These are phyloP conservation scores for Scheffersomyces lignicola DNA, from an alignment of 1,139 yeast genomes.

Conservation along the genomic window DNA sequence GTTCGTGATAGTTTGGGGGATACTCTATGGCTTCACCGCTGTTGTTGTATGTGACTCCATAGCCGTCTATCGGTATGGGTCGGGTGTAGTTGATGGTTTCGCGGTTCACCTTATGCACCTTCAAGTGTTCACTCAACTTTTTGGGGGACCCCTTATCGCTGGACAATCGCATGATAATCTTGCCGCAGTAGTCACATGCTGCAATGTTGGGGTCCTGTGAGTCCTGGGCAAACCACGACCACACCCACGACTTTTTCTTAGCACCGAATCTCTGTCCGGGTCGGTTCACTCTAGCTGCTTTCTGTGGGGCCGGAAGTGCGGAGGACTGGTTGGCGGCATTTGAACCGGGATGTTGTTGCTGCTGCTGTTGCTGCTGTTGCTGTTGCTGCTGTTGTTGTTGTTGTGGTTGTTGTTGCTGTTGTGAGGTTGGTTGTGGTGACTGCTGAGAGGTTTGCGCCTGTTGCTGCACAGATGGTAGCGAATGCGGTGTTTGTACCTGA, in stretches of 20 bases:
- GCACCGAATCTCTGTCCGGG: conserved; percentile 60
- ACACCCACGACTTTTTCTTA: conserved; percentile 60
- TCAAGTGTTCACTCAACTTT: conserved; percentile 56
- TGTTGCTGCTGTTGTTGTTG: conserved; percentile 8
- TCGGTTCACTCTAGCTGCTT: conserved; percentile 35
- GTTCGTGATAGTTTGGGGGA: conserved; percentile 10
- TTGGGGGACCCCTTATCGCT: conserved; percentile 63
- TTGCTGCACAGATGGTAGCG: conserved; percentile 15
- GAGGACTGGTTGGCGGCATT: neutral
- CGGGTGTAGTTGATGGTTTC: conserved; percentile 37
- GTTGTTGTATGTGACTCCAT: conserved; percentile 34
- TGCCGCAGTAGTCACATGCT: conserved; percentile 55
- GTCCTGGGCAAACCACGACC: conserved; percentile 62
- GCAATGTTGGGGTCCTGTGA: conserved; percentile 49
- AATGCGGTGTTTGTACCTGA: no score
- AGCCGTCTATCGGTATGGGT: conserved; percentile 38
- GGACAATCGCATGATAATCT: conserved; percentile 45
- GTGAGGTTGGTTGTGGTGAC: conserved; percentile 8
- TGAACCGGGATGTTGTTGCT: conserved; percentile 5
- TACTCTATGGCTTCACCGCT: conserved; percentile 26
- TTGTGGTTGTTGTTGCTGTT: conserved; percentile 18
- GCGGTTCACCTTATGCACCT: conserved; percentile 50
- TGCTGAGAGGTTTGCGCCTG: conserved; percentile 19
- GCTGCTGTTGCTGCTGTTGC: conserved; percentile 9
- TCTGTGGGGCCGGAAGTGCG: conserved; percentile 5